Conservation (phyloP, 2,329 filamentous ascomycete species). For the Ilyonectria sp. region DNA sequence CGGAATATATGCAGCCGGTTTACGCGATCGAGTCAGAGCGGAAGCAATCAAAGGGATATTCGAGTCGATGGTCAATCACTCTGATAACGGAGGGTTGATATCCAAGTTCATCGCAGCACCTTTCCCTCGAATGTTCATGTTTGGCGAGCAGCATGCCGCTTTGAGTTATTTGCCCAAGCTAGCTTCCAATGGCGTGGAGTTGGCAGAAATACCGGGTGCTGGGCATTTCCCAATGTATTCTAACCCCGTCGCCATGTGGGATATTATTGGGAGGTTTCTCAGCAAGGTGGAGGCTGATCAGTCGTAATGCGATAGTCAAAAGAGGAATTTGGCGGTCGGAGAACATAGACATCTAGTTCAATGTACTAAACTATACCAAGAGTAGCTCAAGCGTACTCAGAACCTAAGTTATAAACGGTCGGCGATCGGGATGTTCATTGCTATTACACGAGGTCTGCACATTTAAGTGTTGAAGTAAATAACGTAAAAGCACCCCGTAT, state of each 20-base stretch:
- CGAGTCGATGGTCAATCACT: conserved; percentile 45
- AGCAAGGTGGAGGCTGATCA: background rate
- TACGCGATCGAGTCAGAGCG: conserved; percentile 31
- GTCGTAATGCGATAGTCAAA: background rate
- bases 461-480: too few relatives aligned
- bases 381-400: too few relatives aligned
- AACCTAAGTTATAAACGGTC: too few relatives aligned
- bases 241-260: conserved; percentile 54
- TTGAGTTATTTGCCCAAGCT: conserved; percentile 36
- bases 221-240: conserved; percentile 49
- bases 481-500: too few relatives aligned
- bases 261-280: conserved; percentile 4
- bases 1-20: conserved; percentile 35
- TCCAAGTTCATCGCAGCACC: conserved; percentile 30
- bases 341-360: too few relatives aligned
- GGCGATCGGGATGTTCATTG: too few relatives aligned
- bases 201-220: conserved; percentile 40
- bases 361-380: too few relatives aligned
- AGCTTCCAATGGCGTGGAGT: conserved; percentile 32
- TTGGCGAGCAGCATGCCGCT: conserved; percentile 31
- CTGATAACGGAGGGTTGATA: conserved; percentile 39
- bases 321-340: too few relatives aligned
- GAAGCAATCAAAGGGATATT: conserved; percentile 42
- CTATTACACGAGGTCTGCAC: too few relatives aligned
- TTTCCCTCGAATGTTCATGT: conserved; percentile 41